phyloP scores from a whole-genome alignment of 768 basidiomycete species.

The Suillus placidus region DNA sequence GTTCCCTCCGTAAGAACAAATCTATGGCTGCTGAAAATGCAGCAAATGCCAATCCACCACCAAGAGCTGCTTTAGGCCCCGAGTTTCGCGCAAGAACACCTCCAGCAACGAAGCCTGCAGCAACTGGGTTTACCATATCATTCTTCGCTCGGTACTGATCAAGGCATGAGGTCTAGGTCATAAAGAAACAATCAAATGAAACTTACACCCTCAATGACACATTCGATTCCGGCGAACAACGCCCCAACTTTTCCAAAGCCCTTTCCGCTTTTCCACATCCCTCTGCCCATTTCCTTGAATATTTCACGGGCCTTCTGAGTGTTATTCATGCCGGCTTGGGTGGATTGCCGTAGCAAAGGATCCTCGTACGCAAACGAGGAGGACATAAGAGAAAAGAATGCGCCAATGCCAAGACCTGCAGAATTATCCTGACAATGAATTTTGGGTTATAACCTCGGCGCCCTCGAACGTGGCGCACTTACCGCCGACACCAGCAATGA shows the following conservation, averaged over 20 bases:
- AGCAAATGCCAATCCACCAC: slow-evolving; percentile 89
- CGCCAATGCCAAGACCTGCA: slow-evolving; percentile 88
- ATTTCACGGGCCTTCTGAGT: slow-evolving; percentile 82
- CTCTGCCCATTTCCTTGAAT: slow-evolving; percentile 92
- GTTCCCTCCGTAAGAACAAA: slow-evolving; percentile 73
- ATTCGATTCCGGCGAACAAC: slow-evolving; percentile 93
- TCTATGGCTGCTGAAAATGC: slow-evolving; percentile 94
- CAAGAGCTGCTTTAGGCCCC: slow-evolving; percentile 84
- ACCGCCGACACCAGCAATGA: slow-evolving; percentile 84
- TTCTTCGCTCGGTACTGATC: slow-evolving; percentile 92
- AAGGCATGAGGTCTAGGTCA: slow-evolving; percentile 7
- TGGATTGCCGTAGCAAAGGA: slow-evolving; percentile 72
- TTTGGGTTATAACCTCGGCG: slow-evolving; percentile 7
- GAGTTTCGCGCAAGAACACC: slow-evolving; percentile 86
- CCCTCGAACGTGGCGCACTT: slow-evolving; percentile 30
- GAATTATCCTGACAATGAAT: slow-evolving; percentile 7
- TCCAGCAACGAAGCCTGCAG: slow-evolving; percentile 87
- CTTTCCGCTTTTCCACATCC: slow-evolving; percentile 89
- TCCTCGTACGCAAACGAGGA: slow-evolving; percentile 95
- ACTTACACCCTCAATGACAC: slow-evolving; percentile 91
- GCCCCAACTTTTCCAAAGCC: slow-evolving; percentile 95
- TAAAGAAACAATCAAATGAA: not conserved
- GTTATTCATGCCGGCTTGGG: slow-evolving; percentile 56
- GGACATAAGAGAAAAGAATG: slow-evolving; percentile 96
- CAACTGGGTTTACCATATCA: slow-evolving; percentile 89